Conservation (phyloP, 208 protist species). For the Leishmania martiniquensis region DNA sequence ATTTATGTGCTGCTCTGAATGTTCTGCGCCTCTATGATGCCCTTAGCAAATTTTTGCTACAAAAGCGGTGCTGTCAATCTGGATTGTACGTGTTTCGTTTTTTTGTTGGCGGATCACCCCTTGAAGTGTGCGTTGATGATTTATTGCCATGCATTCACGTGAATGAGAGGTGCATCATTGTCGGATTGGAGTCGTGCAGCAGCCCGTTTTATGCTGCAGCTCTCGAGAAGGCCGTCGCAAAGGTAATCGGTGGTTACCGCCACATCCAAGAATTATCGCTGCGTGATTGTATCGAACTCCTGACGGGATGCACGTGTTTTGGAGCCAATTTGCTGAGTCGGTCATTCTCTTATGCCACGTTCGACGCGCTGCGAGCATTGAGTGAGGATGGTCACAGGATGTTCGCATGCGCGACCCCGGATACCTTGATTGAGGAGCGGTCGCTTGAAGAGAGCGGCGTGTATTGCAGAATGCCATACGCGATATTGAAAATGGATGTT, state of each 20-base stretch:
- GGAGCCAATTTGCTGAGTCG: slow-evolving; percentile 35
- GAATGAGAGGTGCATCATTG: slow-evolving; percentile 14
- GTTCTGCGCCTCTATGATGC: slow-evolving; percentile 29
- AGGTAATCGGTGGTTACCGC: slow-evolving; percentile 59
- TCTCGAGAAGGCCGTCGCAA: slow-evolving; percentile 78
- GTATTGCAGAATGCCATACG: slow-evolving; percentile 23
- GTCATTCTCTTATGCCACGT: slow-evolving; percentile 7
- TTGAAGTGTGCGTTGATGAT: slow-evolving; percentile 69
- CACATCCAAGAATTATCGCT: slow-evolving; percentile 51
- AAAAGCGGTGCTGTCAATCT: slow-evolving; percentile 1
- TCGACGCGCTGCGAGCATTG: slow-evolving; percentile 22
- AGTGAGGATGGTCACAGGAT: slow-evolving; percentile 24
- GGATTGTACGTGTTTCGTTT: slow-evolving; percentile 35
- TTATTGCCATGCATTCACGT: slow-evolving; percentile 40
- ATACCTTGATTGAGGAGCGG: slow-evolving; percentile 15
- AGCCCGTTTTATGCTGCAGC: slow-evolving; percentile 63
- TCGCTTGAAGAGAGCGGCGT: slow-evolving; percentile 23
- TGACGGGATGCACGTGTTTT: slow-evolving; percentile 71
- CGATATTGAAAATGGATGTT: slow-evolving; percentile 25
- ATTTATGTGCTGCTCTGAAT: slow-evolving; percentile 61
- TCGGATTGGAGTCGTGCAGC: slow-evolving; percentile 41
- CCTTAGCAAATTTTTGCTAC: slow-evolving; percentile 10
- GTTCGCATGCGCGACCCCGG: slow-evolving; percentile 16
- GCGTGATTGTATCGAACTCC: slow-evolving; percentile 42
- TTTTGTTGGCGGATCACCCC: slow-evolving; percentile 30